A percentile compares a stretch with the other conserved stretches of the same genome.
phyloP scores from a whole-genome alignment of 495 filamentous ascomycete genomes.

The Penicillium lagena region DNA sequence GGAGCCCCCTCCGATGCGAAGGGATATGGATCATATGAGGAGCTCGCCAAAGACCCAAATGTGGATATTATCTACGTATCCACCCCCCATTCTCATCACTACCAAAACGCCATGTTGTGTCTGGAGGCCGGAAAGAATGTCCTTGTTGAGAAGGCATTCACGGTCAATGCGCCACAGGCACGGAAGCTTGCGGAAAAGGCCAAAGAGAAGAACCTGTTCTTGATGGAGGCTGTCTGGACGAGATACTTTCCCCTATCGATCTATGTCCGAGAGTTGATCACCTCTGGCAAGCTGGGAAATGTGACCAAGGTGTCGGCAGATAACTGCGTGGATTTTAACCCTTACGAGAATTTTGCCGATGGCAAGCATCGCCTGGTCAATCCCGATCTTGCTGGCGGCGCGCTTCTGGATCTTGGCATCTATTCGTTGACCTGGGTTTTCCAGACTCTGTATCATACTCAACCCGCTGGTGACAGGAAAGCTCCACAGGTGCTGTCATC shows the following conservation, averaged over 20 bases:
- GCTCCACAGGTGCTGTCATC: slow-evolving; percentile 8
- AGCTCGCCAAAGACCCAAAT: slow-evolving; percentile 23
- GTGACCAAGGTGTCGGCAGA: slow-evolving; percentile 4
- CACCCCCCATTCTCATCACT: slow-evolving; percentile 37
- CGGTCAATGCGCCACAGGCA: slow-evolving; percentile 28
- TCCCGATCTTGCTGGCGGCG: slow-evolving; percentile 6
- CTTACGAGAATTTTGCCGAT: not conserved
- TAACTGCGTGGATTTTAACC: slow-evolving; percentile 5
- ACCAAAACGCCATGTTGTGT: slow-evolving; percentile 15
- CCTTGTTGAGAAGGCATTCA: slow-evolving; percentile 39
- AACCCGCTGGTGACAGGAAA: not conserved
- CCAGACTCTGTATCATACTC: slow-evolving; percentile 5
- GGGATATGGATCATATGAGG: slow-evolving; percentile 24
- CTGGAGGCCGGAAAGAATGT: slow-evolving; percentile 38
- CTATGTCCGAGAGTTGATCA: slow-evolving; percentile 3
- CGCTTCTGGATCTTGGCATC: slow-evolving; percentile 15
- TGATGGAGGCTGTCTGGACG: slow-evolving; percentile 30
- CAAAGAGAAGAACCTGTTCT: slow-evolving; percentile 30
- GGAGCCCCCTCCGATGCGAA: slow-evolving; percentile 20
- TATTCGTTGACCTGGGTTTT: slow-evolving; percentile 18
- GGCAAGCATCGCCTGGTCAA: slow-evolving; percentile 1
- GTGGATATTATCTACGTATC: slow-evolving; percentile 42
- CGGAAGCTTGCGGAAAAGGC: slow-evolving; percentile 33
- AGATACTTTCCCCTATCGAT: slow-evolving; percentile 8
- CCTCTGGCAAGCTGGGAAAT: slow-evolving; percentile 9